phyloP scores from a whole-genome alignment of 371 early-diverging fungal genomes.

The Mucor ambiguus region DNA sequence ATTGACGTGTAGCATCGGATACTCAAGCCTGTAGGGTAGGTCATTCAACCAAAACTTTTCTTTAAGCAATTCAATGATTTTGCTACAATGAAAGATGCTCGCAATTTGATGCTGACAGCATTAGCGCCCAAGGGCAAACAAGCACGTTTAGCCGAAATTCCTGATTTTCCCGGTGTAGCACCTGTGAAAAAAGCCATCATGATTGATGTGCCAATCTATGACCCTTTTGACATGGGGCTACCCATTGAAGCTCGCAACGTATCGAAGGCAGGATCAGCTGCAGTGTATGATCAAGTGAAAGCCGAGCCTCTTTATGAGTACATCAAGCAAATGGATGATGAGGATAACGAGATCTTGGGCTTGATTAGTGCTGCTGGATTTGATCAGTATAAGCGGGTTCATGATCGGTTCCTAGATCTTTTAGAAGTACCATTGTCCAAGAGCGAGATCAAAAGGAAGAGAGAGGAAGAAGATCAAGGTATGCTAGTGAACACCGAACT shows the following conservation, averaged over 20 bases:
- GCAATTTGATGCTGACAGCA: conserved; percentile 19
- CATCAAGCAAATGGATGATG: conserved; percentile 12
- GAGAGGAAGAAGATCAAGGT: conserved; percentile 25
- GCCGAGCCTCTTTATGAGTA: conserved; percentile 1
- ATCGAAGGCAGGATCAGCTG: conserved; percentile 10
- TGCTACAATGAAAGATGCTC: conserved; percentile 28
- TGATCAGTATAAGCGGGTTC: conserved; percentile 28
- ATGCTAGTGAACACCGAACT: neutral
- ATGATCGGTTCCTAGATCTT: conserved; percentile 31
- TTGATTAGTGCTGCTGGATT: conserved; percentile 24
- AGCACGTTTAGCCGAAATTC: conserved; percentile 21
- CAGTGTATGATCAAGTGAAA: conserved; percentile 19
- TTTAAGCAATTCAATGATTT: conserved; percentile 22
- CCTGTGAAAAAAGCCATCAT: conserved; percentile 24
- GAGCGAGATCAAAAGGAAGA: conserved; percentile 26
- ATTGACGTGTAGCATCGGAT: neutral
- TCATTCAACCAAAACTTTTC: conserved; percentile 25
- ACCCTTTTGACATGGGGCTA: conserved; percentile 26
- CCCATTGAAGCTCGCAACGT: conserved; percentile 19
- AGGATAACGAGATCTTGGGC: conserved; percentile 15
- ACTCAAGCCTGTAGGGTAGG: conserved; percentile 5
- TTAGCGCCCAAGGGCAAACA: conserved; percentile 19
- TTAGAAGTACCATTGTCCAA: conserved; percentile 34
- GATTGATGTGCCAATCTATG: conserved; percentile 29
- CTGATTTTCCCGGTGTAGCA: conserved; percentile 20